Evolutionary conservation across 345 rosid genomes (phyloP).

Genomic region (Salix udensis): DNA sequence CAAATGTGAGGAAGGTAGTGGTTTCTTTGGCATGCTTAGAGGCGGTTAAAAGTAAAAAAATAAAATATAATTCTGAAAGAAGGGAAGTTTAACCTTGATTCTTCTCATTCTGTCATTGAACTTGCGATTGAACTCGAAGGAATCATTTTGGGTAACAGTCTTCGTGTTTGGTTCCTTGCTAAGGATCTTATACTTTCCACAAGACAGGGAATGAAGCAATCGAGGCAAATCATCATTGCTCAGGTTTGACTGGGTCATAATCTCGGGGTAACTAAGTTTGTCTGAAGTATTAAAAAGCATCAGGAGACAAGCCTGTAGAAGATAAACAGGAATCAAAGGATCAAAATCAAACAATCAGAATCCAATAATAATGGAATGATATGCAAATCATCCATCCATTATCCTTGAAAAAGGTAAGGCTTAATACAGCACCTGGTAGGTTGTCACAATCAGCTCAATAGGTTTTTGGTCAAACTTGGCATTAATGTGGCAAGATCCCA

Average conservation of each 20-base stretch:
- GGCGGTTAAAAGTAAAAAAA: neutral
- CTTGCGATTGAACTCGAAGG: conserved; percentile 37
- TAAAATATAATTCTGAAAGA: neutral
- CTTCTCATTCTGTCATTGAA: conserved; percentile 89
- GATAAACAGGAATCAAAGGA: neutral
- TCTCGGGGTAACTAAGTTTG: conserved; percentile 72
- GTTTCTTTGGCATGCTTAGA: neutral
- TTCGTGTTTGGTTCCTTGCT: conserved; percentile 23
- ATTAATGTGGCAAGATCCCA: conserved; percentile 55
- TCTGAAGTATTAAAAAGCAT: conserved; percentile 81
- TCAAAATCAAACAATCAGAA: neutral
- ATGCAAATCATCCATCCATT: neutral
- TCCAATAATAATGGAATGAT: neutral
- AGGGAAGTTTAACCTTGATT: conserved; percentile 57
- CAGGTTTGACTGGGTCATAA: conserved; percentile 74
- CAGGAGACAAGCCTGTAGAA: conserved; percentile 72
- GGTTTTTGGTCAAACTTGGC: conserved; percentile 64
- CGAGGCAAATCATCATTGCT: conserved; percentile 79
- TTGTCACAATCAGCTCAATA: conserved; percentile 63
- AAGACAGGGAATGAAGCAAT: conserved; percentile 67
- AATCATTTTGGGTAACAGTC: conserved; percentile 17
- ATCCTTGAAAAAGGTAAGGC: neutral
- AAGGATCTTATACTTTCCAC: conserved; percentile 29
- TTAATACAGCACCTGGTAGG: conserved; percentile 60
- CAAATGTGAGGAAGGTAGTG: neutral